Percentiles rank a stretch among this genome's conserved stretches.
These are phyloP conservation scores for Royoungia palumana DNA, from an alignment of 768 basidiomycete species.

Conservation along the genomic window DNA sequence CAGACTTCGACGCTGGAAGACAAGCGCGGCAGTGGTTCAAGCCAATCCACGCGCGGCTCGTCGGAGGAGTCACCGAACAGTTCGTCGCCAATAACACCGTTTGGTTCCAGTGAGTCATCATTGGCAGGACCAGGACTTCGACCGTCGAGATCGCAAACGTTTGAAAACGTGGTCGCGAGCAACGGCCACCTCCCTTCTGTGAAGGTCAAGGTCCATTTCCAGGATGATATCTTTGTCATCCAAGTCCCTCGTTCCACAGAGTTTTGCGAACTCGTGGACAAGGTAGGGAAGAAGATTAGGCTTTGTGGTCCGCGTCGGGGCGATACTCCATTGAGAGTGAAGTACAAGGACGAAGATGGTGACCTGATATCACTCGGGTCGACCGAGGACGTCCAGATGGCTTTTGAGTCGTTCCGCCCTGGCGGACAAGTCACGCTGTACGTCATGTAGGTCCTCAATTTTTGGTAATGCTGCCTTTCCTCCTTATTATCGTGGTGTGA, in stretches of 20 bases:
- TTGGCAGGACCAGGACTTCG: constrained; percentile 56
- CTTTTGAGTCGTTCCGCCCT: constrained; percentile 78
- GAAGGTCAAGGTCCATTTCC: constrained; percentile 92
- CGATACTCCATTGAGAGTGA: constrained; percentile 78
- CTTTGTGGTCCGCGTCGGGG: constrained; percentile 81
- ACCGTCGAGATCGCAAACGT: constrained; percentile 52
- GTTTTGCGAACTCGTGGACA: constrained; percentile 81
- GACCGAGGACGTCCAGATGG: constrained; percentile 93
- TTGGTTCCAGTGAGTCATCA: constrained; percentile 86
- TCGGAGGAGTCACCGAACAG: constrained; percentile 85
- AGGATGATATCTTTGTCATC: constrained; percentile 93
- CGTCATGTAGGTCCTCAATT: constrained; percentile 53
- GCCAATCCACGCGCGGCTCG: constrained; percentile 72
- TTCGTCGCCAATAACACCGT: constrained; percentile 84
- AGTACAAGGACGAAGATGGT: constrained; percentile 90
- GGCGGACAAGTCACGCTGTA: constrained; percentile 80
- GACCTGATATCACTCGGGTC: constrained; percentile 85
- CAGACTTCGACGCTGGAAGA: constrained; percentile 40
- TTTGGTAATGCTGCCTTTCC: neutral
- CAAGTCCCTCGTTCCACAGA: constrained; percentile 79
- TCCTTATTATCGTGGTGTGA: constrained; percentile 1
- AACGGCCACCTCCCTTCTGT: constrained; percentile 48
- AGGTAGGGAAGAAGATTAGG: constrained; percentile 89
- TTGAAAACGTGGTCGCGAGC: constrained; percentile 38
- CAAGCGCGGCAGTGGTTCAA: constrained; percentile 83